Evolutionary conservation across 1,284 basidiomycete genomes (phyloP).

Genomic region (Sparassis latifolia): DNA sequence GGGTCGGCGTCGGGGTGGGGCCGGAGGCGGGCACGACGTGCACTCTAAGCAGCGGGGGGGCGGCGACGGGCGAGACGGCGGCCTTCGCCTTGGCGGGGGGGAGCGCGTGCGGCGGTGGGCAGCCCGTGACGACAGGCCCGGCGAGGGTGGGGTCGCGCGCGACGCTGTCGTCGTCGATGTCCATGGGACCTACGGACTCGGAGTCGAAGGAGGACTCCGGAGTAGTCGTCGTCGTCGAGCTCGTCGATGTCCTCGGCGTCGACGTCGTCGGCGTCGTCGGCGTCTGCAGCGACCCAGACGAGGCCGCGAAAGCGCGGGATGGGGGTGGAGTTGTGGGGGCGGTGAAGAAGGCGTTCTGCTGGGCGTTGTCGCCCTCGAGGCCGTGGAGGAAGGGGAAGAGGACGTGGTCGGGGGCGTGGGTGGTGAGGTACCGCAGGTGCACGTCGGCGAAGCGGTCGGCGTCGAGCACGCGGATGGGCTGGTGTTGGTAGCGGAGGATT

Average conservation of each 20-base stretch:
- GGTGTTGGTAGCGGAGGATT: background rate
- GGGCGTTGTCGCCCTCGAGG: slow-evolving; percentile 70
- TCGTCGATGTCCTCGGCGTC: slow-evolving; percentile 26
- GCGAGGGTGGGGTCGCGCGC: slow-evolving; percentile 24
- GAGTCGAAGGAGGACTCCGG: slow-evolving; percentile 27
- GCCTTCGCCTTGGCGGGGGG: slow-evolving; percentile 10
- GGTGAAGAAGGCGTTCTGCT: slow-evolving; percentile 76
- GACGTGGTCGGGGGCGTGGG: slow-evolving; percentile 68
- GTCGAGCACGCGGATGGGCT: slow-evolving; percentile 45
- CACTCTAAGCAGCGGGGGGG: background rate
- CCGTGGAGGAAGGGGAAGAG: slow-evolving; percentile 83
- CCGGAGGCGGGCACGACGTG: slow-evolving; percentile 1
- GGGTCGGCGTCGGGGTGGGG: slow-evolving; percentile 14
- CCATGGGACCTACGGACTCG: slow-evolving; percentile 22
- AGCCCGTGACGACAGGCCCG: slow-evolving; percentile 18
- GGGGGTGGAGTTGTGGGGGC: slow-evolving; percentile 20
- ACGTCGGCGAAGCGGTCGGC: slow-evolving; percentile 52
- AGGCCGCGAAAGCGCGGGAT: slow-evolving; percentile 52
- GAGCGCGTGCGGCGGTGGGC: slow-evolving; percentile 11
- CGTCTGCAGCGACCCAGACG: slow-evolving; percentile 57
- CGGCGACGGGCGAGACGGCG: slow-evolving; percentile 8
- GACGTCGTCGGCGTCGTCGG: slow-evolving; percentile 23
- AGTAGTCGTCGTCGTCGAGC: slow-evolving; percentile 21
- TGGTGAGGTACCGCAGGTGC: slow-evolving; percentile 54
- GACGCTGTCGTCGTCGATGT: slow-evolving; percentile 26